Conservation (phyloP, 176 grass and related monocot species). For the Luzula sylvatica region DNA sequence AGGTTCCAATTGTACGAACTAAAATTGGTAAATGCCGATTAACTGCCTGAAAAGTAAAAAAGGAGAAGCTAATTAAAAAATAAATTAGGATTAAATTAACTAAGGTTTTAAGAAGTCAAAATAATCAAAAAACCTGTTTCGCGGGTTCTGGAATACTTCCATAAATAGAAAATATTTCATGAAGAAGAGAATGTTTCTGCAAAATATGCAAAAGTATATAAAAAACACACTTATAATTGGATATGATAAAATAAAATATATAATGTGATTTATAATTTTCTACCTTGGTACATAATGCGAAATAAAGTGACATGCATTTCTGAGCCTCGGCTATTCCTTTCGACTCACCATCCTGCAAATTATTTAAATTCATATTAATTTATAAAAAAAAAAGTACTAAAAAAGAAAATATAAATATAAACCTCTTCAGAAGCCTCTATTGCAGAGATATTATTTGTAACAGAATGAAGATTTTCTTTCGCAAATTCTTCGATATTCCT, state of each 20-base stretch:
- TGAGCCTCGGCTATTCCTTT: conserved; percentile 48
- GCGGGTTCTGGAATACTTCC: conserved; percentile 59
- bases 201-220: conserved; percentile 21
- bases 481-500: conserved; percentile 88
- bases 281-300: conserved; percentile 94
- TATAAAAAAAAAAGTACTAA: not conserved
- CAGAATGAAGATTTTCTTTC: conserved; percentile 66
- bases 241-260: conserved; percentile 11
- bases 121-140: conserved; percentile 54
- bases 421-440: conserved; percentile 22
- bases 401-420: not conserved
- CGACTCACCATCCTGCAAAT: conserved; percentile 48
- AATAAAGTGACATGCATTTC: conserved; percentile 81
- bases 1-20: conserved; percentile 68
- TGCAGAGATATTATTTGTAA: conserved; percentile 36
- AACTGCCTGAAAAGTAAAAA: conserved; percentile 52
- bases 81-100: too few relatives aligned
- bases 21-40: conserved; percentile 73
- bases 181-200: conserved; percentile 91
- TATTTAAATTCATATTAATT: not conserved
- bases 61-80: not conserved
- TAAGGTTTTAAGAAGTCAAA: conserved; percentile 3
- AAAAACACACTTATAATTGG: conserved; percentile 15
- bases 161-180: conserved; percentile 69
- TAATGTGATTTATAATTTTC: conserved; percentile 15